Conservation (phyloP, 2,329 filamentous ascomycete genomes). For the Ophiocordyceps camponoti-leonardi region DNA sequence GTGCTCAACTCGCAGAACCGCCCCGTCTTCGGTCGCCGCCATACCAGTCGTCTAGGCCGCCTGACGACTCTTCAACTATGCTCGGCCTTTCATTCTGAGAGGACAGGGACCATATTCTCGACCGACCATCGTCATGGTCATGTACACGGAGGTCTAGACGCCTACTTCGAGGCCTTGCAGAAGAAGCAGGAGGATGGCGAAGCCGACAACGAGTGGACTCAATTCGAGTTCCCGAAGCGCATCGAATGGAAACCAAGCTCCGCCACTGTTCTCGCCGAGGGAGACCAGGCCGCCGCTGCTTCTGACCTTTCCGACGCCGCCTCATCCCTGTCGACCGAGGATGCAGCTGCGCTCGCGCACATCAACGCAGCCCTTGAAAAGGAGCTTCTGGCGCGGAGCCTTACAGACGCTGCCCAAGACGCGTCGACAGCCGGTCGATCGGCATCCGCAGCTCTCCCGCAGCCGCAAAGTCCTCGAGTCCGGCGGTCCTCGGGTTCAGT, state of each 20-base stretch:
- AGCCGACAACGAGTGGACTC: slow-evolving; percentile 69
- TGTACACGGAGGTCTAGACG: slow-evolving; percentile 55
- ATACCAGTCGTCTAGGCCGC: slow-evolving; percentile 34
- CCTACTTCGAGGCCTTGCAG: slow-evolving; percentile 84
- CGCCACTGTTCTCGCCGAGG: slow-evolving; percentile 40
- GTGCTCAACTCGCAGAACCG: slow-evolving; percentile 58
- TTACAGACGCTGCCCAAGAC: slow-evolving; percentile 26
- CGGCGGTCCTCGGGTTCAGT: slow-evolving; percentile 24
- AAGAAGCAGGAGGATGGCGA: slow-evolving; percentile 49
- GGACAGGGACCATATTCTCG: slow-evolving; percentile 28
- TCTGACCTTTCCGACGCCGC: slow-evolving; percentile 14
- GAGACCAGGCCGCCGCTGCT: slow-evolving; percentile 17
- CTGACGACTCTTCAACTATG: slow-evolving; percentile 46
- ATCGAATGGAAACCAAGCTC: slow-evolving; percentile 71
- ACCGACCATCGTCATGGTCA: slow-evolving; percentile 37
- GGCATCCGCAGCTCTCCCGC: slow-evolving; percentile 22
- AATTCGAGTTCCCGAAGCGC: slow-evolving; percentile 75
- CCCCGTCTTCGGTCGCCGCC: slow-evolving; percentile 42
- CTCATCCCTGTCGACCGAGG: slow-evolving; percentile 24
- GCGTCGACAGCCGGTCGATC: slow-evolving; percentile 17
- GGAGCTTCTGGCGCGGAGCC: slow-evolving; percentile 45
- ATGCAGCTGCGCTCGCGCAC: slow-evolving; percentile 51
- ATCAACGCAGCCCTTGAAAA: slow-evolving; percentile 73
- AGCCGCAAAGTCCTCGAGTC: slow-evolving; percentile 20
- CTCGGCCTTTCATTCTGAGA: slow-evolving; percentile 55